Conservation (phyloP, 257 asterid genomes). For the Fraxinus excelsior region DNA sequence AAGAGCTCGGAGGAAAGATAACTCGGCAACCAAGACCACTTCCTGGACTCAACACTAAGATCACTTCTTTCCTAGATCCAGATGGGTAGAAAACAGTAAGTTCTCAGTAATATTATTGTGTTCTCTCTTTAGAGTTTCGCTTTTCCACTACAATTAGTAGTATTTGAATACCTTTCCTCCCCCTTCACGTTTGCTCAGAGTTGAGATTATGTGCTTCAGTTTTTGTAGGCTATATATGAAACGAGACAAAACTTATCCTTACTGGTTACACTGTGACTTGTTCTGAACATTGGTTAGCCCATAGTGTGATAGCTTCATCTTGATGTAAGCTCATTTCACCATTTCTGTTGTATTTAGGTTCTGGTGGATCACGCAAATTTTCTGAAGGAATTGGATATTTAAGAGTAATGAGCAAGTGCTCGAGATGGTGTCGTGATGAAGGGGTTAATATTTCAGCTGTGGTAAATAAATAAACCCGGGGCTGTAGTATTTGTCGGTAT, state of each 20-base stretch:
- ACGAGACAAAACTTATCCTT: not conserved
- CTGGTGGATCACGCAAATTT: conserved; percentile 89
- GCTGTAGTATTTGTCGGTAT: not conserved
- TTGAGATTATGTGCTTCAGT: not conserved
- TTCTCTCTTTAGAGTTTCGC: not conserved
- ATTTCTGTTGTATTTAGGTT: conserved; percentile 50
- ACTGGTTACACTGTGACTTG: not conserved
- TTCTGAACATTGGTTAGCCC: not conserved
- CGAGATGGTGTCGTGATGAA: conserved; percentile 6
- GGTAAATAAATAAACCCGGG: not conserved
- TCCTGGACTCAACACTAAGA: conserved; percentile 90
- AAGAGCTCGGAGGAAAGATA: conserved; percentile 94
- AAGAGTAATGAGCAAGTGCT: conserved; percentile 30
- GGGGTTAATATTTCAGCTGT: conserved; percentile 24
- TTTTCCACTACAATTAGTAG: not conserved
- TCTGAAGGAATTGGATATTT: conserved; percentile 70
- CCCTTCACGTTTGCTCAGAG: not conserved
- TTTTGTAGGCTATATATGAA: not conserved
- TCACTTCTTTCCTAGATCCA: conserved; percentile 88
- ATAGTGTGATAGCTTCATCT: no score
- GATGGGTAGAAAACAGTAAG: conserved; percentile 99
- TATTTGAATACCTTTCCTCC: not conserved
- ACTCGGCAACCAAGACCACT: conserved; percentile 89
- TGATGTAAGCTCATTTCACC: not conserved
- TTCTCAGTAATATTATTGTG: not conserved